Evolutionary conservation across 2,329 filamentous ascomycete species (phyloP), one percentile per base, ranked within the genome.

Genomic region (Aureobasidium sp.): DNA sequence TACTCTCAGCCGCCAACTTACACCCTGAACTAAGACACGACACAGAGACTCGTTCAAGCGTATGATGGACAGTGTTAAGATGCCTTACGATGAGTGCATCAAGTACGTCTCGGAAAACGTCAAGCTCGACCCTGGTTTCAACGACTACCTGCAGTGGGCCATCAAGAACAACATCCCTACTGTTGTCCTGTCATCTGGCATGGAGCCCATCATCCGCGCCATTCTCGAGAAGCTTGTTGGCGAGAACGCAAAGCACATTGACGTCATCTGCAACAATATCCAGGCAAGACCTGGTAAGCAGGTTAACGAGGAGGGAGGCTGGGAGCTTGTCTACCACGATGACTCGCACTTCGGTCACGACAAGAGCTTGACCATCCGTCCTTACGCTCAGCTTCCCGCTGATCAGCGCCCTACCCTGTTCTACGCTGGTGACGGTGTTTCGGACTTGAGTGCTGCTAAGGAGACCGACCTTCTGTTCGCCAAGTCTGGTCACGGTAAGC

Each of bases 391-490:
- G 30, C 80, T 96, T 47, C 85, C 90, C 0, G 79, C 79, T 14
- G 74, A 79, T 36, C 76, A 88, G 69, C 82, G 91, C 45, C 94
- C 94, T 2, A 86, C 85, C 42, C 84, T 97, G 77, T 91, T 97
- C 74, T 99, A 99, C 70, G 93, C 94, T 36, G 94, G 94, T 62
- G 93, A 97, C 69, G 93, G 93, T 53, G 91, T 97, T 5, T 95
- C 90, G 3, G 93, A 97, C 72, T 80, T 97, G 58, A 95, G 90
- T 30, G 94, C 93, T 9, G 93, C 94, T 3, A 86, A 88, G 68
- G 92, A 97, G 79, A 96, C 92, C 2, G 91, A 97, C 73, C 77
- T 97, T 59, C 80, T 97, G 39, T 97, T 97, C 71, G 93, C 93
- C 59, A 97, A 97, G 81, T 87, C 89, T 66, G 93, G 91, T 27